A percentile compares a stretch with the other conserved stretches of the same genome.
Conservation (phyloP, 202 grass and related monocot species). For the Bolboschoenoplectus hybrid region DNA sequence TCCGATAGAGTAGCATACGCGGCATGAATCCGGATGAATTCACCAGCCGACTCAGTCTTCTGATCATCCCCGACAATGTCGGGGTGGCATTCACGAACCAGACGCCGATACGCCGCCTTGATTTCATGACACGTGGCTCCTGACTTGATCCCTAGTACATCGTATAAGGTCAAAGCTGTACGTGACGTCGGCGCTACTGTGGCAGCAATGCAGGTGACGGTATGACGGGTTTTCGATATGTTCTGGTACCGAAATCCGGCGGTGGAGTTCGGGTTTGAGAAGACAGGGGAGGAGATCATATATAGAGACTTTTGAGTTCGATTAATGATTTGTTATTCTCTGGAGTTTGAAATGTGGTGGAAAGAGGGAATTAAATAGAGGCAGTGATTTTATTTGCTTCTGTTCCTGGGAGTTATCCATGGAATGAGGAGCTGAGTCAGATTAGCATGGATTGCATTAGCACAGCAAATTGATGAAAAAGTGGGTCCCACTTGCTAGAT, state of each 20-base stretch:
- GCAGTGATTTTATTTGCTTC: background rate
- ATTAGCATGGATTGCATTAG: background rate
- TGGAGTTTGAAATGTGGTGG: background rate
- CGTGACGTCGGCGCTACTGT: background rate
- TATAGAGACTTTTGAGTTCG: slow-evolving; percentile 21
- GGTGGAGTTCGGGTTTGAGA: slow-evolving; percentile 32
- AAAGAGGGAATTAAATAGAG: slow-evolving; percentile 9
- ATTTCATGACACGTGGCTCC: slow-evolving; percentile 66
- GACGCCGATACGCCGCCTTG: slow-evolving; percentile 73
- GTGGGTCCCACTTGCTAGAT: background rate
- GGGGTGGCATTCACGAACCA: slow-evolving; percentile 66
- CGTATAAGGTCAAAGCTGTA: slow-evolving; percentile 48
- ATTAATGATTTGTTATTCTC: background rate
- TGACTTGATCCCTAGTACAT: slow-evolving; percentile 57
- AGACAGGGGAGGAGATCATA: slow-evolving; percentile 41
- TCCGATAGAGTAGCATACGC: slow-evolving; percentile 83
- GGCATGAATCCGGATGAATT: slow-evolving; percentile 68
- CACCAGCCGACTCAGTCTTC: slow-evolving; percentile 37
- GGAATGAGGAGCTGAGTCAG: slow-evolving; percentile 28
- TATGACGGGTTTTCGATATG: background rate
- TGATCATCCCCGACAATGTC: slow-evolving; percentile 51
- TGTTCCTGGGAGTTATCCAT: background rate
- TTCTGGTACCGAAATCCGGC: background rate
- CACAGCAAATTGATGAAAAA: background rate
- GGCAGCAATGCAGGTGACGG: slow-evolving; percentile 18